Base-by-base conservation (phyloP, 768 basidiomycete species). In the Tylopilus felleus region DNA sequence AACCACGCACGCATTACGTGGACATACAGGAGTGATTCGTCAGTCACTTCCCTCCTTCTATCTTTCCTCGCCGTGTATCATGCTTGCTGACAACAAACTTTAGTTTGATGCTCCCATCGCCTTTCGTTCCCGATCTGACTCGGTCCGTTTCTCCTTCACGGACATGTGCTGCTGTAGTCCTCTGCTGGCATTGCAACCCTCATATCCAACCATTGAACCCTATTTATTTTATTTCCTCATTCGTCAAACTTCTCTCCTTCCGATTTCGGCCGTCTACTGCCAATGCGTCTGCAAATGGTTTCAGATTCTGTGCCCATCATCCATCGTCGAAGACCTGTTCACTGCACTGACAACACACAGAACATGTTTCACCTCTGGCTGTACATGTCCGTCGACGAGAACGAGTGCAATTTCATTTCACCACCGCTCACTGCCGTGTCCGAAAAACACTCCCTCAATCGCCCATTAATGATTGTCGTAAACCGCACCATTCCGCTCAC, bases 141-240 rank as follows among this genome's bases (percentile, higher is more conserved):
- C 45, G 46, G 42, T 25, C 39, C 29, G 31, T 43, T 38, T 19
- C 25, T 25, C 45, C 39, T 55, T 56, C 40, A 45, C 21, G 33
- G 13, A 17, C 52, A 53, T 58, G 40, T 49, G 58, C 56, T 44
- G 56, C 51, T 10, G 47, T 38, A 27, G 14, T n/a, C 52, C 47
- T 31, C 53, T 61, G 23, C 44, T 40, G 59, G 54, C 47, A 29
- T 44, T 27, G 31, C 16, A 52, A 35, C 12, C 51, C 54, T 65
- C 61, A 67, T 65, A 60, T 66, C 43, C 53, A 51, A 60, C 57
- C 19, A 67, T 67, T 62, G 65, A 65, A 65, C 64, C 52, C 49
- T 64, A 66, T 17, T 29, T 38, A 27, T 40, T 45, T 47, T 39
- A 46, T 48, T 51, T 47, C 59, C 52, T 17, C 49, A 23, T 56